phyloP scores from a whole-genome alignment of 2,329 filamentous ascomycete genomes.

The Claviceps capensis region DNA sequence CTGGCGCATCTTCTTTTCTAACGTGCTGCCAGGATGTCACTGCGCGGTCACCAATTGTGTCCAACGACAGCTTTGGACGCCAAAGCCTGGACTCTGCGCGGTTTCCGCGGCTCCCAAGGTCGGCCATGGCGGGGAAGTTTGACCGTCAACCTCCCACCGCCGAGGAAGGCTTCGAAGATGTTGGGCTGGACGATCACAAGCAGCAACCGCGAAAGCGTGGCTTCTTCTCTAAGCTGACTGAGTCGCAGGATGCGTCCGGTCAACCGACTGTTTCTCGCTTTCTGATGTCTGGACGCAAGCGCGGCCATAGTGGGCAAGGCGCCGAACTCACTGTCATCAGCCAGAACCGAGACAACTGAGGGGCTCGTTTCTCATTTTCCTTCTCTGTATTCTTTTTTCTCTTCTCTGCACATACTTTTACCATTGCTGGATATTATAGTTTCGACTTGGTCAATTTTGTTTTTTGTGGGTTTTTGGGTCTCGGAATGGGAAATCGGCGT shows the following conservation, averaged over 20 bases:
- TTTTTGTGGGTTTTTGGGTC: neutral
- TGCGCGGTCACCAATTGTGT: conserved; percentile 63
- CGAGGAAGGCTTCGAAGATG: conserved; percentile 80
- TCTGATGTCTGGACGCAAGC: conserved; percentile 57
- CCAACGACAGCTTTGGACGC: conserved; percentile 47
- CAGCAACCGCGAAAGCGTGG: conserved; percentile 41
- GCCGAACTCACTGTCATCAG: conserved; percentile 58
- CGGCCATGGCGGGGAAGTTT: conserved; percentile 44
- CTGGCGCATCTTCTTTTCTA: neutral
- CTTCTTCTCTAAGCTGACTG: conserved; percentile 66
- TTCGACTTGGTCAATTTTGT: neutral
- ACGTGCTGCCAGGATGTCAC: conserved; percentile 60
- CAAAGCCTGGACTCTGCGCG: conserved; percentile 70
- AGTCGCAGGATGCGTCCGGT: conserved; percentile 29
- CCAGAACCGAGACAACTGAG: conserved; percentile 16
- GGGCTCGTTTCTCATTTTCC: neutral
- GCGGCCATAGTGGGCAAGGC: conserved; percentile 50
- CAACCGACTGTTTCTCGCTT: conserved; percentile 40
- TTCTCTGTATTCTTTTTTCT: neutral
- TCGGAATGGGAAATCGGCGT: too few species aligned
- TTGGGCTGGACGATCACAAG: conserved; percentile 68
- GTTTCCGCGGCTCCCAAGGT: conserved; percentile 47
- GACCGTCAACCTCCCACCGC: conserved; percentile 49
- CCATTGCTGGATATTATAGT: neutral
- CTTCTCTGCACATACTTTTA: neutral